Conservation (phyloP, 371 early-diverging fungal genomes). For the Furculomyces boomerangus region DNA sequence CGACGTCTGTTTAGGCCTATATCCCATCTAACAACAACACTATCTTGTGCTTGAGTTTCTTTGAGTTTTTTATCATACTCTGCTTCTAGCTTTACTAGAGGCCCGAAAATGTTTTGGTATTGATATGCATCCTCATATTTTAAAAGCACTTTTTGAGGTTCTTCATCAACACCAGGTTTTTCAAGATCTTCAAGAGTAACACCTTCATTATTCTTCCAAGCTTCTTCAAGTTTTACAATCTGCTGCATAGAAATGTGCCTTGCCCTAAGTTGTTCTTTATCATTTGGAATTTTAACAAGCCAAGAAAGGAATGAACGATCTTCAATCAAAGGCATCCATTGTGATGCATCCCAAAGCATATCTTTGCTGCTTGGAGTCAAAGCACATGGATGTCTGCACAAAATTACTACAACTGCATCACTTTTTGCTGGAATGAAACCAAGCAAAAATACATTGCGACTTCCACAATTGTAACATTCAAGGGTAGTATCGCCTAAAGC, state of each 20-base stretch:
- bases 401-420: slow-evolving; percentile 89
- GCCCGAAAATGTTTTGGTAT: slow-evolving; percentile 90
- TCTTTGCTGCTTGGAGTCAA: slow-evolving; percentile 76
- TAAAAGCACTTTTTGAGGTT: slow-evolving; percentile 63
- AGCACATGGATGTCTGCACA: slow-evolving; percentile 92
- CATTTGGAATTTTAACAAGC: slow-evolving; percentile 83
- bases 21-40: slow-evolving; percentile 92
- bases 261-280: slow-evolving; percentile 68
- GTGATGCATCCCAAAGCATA: slow-evolving; percentile 86
- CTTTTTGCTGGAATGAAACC: slow-evolving; percentile 97
- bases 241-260: slow-evolving; percentile 68
- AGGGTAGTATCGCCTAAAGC: slow-evolving; percentile 83
- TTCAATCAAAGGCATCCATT: slow-evolving; percentile 93
- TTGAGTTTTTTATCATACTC: slow-evolving; percentile 88
- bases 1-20: slow-evolving; percentile 84
- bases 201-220: slow-evolving; percentile 69
- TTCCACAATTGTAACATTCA: slow-evolving; percentile 95
- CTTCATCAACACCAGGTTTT: slow-evolving; percentile 66
- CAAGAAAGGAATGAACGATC: slow-evolving; percentile 85
- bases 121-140: slow-evolving; percentile 92
- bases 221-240: slow-evolving; percentile 74
- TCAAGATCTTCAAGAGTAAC: slow-evolving; percentile 73
- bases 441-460: slow-evolving; percentile 85
- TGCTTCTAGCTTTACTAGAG: slow-evolving; percentile 91
- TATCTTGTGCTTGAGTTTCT: slow-evolving; percentile 92